A percentile compares a stretch with the other conserved stretches of the same genome.
Evolutionary conservation across 2,329 filamentous ascomycete species (phyloP).

Genomic region (Ophiostoma perfectum): DNA sequence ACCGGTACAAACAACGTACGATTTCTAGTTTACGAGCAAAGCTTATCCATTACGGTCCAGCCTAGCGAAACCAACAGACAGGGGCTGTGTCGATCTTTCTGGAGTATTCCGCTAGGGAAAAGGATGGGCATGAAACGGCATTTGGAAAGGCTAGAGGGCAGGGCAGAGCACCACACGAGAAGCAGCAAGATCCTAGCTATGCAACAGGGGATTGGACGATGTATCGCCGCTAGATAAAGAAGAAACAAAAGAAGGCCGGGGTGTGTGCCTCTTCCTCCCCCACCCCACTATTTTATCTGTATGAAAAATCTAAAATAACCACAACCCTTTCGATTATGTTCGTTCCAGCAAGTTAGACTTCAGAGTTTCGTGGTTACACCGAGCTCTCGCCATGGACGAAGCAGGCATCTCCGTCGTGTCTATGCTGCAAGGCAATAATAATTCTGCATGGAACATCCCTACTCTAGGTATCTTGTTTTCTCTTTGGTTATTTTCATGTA

Average conservation of each 20-base stretch:
- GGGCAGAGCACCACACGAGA: not conserved
- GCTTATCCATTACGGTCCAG: not conserved
- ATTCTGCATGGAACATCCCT: no score
- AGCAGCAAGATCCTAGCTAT: not conserved
- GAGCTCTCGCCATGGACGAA: no score
- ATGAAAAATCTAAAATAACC: not conserved
- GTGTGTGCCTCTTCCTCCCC: not conserved
- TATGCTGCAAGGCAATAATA: no score
- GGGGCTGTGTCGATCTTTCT: conserved; percentile 8
- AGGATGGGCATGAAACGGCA: not conserved
- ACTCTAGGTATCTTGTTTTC: not conserved
- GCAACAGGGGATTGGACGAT: conserved; percentile 1
- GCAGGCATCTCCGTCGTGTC: no score
- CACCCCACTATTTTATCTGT: not conserved
- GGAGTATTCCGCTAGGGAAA: not conserved
- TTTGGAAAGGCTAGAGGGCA: not conserved
- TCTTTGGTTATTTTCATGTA: not conserved
- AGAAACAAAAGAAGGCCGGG: not conserved
- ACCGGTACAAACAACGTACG: not conserved
- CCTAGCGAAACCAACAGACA: not conserved
- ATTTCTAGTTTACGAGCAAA: not conserved
- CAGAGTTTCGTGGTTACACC: no score
- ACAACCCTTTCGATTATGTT: not conserved
- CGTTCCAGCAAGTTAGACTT: no score
- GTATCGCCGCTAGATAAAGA: not conserved